Percentiles rank a stretch among this genome's conserved stretches.
Evolutionary conservation across 768 basidiomycete species (phyloP).

Genomic region (Cyclocybe aegerita): DNA sequence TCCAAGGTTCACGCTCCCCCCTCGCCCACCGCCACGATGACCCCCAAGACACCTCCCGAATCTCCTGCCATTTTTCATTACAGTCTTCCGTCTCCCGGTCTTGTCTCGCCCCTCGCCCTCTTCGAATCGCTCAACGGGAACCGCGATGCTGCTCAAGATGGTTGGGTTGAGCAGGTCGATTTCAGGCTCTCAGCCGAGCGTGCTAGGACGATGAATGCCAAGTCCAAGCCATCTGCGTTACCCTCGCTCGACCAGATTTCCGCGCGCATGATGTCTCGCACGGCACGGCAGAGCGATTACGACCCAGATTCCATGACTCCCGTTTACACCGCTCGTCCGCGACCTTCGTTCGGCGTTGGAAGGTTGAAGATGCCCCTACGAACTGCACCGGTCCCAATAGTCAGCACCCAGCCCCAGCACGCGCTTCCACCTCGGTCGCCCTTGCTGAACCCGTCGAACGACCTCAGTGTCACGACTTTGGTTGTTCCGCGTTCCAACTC

Average conservation of each 20-base stretch:
- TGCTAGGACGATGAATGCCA: slow-evolving; percentile 16
- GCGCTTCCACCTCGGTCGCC: slow-evolving; percentile 37
- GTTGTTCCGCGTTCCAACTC: slow-evolving; percentile 46
- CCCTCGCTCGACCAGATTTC: slow-evolving; percentile 81
- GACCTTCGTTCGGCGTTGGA: slow-evolving; percentile 32
- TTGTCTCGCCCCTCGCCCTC: slow-evolving; percentile 59
- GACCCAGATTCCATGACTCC: slow-evolving; percentile 21
- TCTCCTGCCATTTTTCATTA: slow-evolving; percentile 71
- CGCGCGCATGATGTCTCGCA: slow-evolving; percentile 51
- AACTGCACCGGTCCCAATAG: slow-evolving; percentile 3
- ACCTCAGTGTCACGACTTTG: slow-evolving; percentile 47
- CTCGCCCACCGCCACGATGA: slow-evolving; percentile 53
- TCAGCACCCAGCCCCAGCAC: slow-evolving; percentile 24
- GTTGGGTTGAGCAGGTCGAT: slow-evolving; percentile 71
- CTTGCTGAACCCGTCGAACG: slow-evolving; percentile 29
- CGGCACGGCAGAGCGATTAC: slow-evolving; percentile 21
- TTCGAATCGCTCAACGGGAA: slow-evolving; percentile 50
- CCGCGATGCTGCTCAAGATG: slow-evolving; percentile 29
- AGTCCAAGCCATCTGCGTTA: slow-evolving; percentile 20
- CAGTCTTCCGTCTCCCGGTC: slow-evolving; percentile 66
- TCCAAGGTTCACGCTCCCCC: slow-evolving; percentile 72
- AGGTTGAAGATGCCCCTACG: slow-evolving; percentile 42
- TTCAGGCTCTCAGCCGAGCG: slow-evolving; percentile 42
- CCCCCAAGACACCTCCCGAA: slow-evolving; percentile 67
- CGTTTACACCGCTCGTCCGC: slow-evolving; percentile 25